These are phyloP conservation scores for Solanum sejunctum DNA, from an alignment of 257 asterid genomes.

Conservation along the genomic window DNA sequence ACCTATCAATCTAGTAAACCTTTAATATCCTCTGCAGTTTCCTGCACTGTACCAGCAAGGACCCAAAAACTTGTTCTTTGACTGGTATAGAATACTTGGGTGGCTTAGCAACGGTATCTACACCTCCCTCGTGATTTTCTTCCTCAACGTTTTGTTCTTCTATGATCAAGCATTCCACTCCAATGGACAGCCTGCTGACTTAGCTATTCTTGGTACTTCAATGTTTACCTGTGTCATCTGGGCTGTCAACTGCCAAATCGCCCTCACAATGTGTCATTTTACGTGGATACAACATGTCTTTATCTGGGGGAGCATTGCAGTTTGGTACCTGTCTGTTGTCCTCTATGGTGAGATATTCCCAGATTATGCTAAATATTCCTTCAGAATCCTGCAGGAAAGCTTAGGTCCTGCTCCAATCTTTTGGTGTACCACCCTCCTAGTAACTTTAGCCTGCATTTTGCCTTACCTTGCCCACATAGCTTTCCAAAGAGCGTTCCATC, in stretches of 20 bases:
- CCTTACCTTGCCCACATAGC: constrained; percentile 80
- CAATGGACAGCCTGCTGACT: constrained; percentile 79
- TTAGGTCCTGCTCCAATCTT: constrained; percentile 80
- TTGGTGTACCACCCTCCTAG: constrained; percentile 72
- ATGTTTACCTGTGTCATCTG: constrained; percentile 93
- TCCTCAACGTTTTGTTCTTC: constrained; percentile 60
- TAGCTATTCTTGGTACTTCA: constrained; percentile 72
- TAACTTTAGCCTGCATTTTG: constrained; percentile 50
- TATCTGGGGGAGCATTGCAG: constrained; percentile 55
- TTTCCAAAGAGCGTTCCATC: constrained; percentile 63
- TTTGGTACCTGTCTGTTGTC: constrained; percentile 71
- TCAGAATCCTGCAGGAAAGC: constrained; percentile 39
- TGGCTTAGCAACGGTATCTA: constrained; percentile 97
- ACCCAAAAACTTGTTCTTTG: constrained; percentile 73
- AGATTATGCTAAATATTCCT: constrained; percentile 31
- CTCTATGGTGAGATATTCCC: constrained; percentile 44
- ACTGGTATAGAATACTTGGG: constrained; percentile 80
- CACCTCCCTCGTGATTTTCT: constrained; percentile 61
- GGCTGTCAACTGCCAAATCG: constrained; percentile 87
- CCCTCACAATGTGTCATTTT: constrained; percentile 81
- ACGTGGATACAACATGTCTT: constrained; percentile 91
- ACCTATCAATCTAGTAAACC: neutral
- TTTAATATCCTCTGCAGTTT: constrained; percentile 37
- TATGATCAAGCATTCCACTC: constrained; percentile 70
- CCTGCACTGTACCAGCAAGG: constrained; percentile 99